Percentiles rank a stretch among this genome's conserved stretches.
Conservation (phyloP, 768 basidiomycete genomes). For the Collybia sordida region DNA sequence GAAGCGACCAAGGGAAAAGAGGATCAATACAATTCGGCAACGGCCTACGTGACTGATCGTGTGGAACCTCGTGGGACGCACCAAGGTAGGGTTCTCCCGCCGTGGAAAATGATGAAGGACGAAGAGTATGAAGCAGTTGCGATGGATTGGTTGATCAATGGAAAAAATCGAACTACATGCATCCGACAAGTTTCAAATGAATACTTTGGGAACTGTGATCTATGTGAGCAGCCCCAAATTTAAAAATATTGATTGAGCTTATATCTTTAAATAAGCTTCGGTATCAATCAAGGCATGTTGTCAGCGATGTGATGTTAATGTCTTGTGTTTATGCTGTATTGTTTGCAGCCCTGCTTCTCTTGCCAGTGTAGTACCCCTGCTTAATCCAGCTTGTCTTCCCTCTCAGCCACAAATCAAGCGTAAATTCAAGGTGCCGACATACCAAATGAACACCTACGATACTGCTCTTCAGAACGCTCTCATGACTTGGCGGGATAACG, state of each 20-base stretch:
- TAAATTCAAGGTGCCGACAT: neutral
- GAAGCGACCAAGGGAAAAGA: no score
- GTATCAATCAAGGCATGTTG: neutral
- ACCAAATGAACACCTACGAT: conserved; percentile 3
- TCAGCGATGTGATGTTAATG: conserved; percentile 9
- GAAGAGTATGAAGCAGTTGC: neutral
- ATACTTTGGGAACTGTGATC: neutral
- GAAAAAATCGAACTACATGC: neutral
- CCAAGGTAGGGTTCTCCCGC: neutral
- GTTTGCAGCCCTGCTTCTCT: no score
- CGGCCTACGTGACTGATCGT: neutral
- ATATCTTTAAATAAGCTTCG: conserved; percentile 6
- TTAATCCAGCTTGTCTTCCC: neutral
- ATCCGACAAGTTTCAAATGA: neutral
- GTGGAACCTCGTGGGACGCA: neutral
- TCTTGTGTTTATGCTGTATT: neutral
- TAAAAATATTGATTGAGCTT: no score
- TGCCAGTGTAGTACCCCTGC: no score
- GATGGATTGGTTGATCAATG: neutral
- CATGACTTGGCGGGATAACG: conserved; percentile 11
- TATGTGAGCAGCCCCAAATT: no score
- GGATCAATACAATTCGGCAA: neutral
- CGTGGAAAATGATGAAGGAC: neutral
- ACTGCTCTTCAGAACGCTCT: conserved; percentile 3
- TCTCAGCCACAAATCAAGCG: neutral